Evolutionary conservation across 371 early-diverging fungal species (phyloP).

Genomic region (Syncephalastrum monosporum): DNA sequence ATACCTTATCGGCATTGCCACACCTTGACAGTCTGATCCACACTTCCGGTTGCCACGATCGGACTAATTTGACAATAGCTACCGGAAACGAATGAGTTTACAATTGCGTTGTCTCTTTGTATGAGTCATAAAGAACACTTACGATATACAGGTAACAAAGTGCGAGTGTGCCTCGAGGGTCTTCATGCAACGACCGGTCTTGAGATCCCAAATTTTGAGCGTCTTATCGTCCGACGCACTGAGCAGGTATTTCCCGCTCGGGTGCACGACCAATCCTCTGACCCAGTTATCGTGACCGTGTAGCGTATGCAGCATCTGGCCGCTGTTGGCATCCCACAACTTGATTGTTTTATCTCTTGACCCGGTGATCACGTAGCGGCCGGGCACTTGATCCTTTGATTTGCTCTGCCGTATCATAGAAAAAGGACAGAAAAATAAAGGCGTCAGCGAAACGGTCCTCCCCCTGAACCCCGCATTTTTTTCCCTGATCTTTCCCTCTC

Average conservation of each 20-base stretch:
- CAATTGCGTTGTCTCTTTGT: not conserved
- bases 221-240: constrained; percentile 88
- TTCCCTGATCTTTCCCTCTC: not conserved
- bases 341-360: constrained; percentile 89
- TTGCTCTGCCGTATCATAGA: constrained; percentile 25
- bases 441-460: too few species aligned
- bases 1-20: constrained; percentile 62
- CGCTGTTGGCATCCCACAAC: constrained; percentile 78
- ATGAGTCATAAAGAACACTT: constrained; percentile 17
- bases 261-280: constrained; percentile 78
- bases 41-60: constrained; percentile 81
- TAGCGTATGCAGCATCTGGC: constrained; percentile 56
- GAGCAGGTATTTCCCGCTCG: constrained; percentile 76
- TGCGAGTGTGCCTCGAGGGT: constrained; percentile 84
- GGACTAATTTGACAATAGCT: constrained; percentile 55
- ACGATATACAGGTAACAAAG: constrained; percentile 86
- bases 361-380: constrained; percentile 77
- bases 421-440: not conserved
- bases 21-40: constrained; percentile 74
- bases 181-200: constrained; percentile 78
- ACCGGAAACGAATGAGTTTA: not conserved
- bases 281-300: constrained; percentile 96
- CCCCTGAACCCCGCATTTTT: too few species aligned
- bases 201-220: constrained; percentile 85
- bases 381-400: constrained; percentile 54